Conservation (phyloP, 73 alveolate species). For the Paramecium biaurelia region DNA sequence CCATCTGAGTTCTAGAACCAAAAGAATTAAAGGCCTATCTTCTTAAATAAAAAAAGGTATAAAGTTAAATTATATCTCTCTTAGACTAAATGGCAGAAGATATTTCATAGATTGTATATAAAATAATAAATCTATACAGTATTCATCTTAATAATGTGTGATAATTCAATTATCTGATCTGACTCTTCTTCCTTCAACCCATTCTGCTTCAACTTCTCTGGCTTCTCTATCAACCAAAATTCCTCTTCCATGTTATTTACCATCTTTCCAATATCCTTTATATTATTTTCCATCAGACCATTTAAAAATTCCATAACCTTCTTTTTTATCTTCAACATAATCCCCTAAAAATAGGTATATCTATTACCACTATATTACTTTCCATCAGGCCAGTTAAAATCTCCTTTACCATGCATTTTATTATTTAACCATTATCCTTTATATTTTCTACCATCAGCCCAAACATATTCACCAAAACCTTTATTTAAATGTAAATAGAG, state of each 20-base stretch:
- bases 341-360: not conserved
- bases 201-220: slow-evolving; percentile 72
- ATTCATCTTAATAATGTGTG: not conserved
- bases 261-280: slow-evolving; percentile 53
- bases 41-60: too few relatives aligned
- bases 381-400: slow-evolving; percentile 66
- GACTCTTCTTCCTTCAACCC: slow-evolving; percentile 76
- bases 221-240: slow-evolving; percentile 63
- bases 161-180: not conserved
- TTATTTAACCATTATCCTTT: slow-evolving; percentile 76
- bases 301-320: slow-evolving; percentile 21
- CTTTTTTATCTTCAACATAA: slow-evolving; percentile 41
- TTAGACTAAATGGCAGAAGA: too few relatives aligned
- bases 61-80: too few relatives aligned
- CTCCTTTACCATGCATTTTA: slow-evolving; percentile 73
- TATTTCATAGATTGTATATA: not conserved
- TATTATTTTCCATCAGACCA: slow-evolving; percentile 33
- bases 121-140: not conserved
- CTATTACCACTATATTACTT: slow-evolving; percentile 65
- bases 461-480: slow-evolving; percentile 70
- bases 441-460: slow-evolving; percentile 82
- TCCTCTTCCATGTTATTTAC: slow-evolving; percentile 79
- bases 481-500: not conserved
- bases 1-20: too few relatives aligned
- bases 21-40: too few relatives aligned